Evolutionary conservation across 2,329 filamentous ascomycete species (phyloP), one percentile per base, ranked within the genome.

Genomic region (Coniochaeta pulveracea): DNA sequence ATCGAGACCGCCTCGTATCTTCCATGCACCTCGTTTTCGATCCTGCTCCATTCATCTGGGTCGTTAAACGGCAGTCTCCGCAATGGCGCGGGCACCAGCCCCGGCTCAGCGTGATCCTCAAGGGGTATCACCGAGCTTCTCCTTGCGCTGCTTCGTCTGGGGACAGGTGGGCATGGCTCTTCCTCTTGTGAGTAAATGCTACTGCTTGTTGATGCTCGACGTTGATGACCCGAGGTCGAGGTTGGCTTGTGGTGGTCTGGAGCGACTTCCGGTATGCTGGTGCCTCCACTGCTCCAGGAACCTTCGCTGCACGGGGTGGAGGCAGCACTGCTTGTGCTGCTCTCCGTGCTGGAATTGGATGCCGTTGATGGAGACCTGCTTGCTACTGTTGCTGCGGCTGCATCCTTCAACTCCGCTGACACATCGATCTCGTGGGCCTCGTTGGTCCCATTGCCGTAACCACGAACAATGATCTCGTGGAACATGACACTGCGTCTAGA

Each of bases 381-480:
- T 2, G 45, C 43, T n/a, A n/a, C n/a, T n/a, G n/a, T n/a, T n/a
- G n/a, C 37, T 42, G 42, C 10, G 37, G 35, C 9, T 37, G n/a
- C 6, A 36, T 35, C 10, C 39, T 38, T 15, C 35, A 29, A 21
- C 6, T 25, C 31, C 19, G 25, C 2, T 10, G 28, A 29, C 0
- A 42, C 35, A 10, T 37, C 21, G 4, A 47, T 47, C 5, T 52
- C 26, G 15, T 40, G 51, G 4, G 59, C 56, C 2, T 51, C 43
- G 22, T 66, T 65, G 3, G 61, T 68, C 2, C 66, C 66, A 31
- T 72, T 72, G 8, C 68, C 69, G 37, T 73, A 72, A 1, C 66
- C 65, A 4, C 63, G 57, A 6, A 72, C 57, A 0, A 71, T 51
- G 18, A 72, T 71, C 43, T 74, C 69, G 34, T 66, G 63, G 37